Evolutionary conservation across 2,329 filamentous ascomycete genomes (phyloP).

Genomic region (Talaromyces islandicus): DNA sequence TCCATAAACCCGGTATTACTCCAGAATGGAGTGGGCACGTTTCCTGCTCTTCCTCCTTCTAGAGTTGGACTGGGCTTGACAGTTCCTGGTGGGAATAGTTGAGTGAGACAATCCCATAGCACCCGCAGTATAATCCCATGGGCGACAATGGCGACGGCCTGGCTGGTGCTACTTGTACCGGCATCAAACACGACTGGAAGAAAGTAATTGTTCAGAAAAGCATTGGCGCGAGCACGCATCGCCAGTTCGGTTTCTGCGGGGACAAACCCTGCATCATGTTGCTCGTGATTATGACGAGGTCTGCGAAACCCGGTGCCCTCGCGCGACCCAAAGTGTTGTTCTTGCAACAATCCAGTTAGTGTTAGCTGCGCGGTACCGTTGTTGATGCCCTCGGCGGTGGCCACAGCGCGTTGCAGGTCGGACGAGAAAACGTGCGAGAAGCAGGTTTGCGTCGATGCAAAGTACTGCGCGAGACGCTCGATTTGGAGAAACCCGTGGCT

Average conservation of each 20-base stretch:
- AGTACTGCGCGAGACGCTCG: slow-evolving; percentile 60
- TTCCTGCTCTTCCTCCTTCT: slow-evolving; percentile 22
- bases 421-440: slow-evolving; percentile 73
- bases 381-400: slow-evolving; percentile 31
- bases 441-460: slow-evolving; percentile 58
- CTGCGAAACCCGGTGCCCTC: slow-evolving; percentile 28
- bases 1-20: slow-evolving; percentile 61
- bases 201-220: slow-evolving; percentile 62
- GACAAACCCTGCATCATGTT: slow-evolving; percentile 31
- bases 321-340: slow-evolving; percentile 36
- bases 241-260: slow-evolving; percentile 58
- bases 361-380: slow-evolving; percentile 4
- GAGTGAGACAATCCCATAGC: slow-evolving; percentile 59
- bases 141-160: slow-evolving; percentile 62
- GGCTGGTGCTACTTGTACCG: slow-evolving; percentile 20
- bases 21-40: slow-evolving; percentile 52
- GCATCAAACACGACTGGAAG: slow-evolving; percentile 46
- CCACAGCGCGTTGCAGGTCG: slow-evolving; percentile 65
- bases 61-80: slow-evolving; percentile 35
- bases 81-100: slow-evolving; percentile 45
- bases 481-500: slow-evolving; percentile 76
- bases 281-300: slow-evolving; percentile 23
- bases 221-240: slow-evolving; percentile 59
- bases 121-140: slow-evolving; percentile 75
- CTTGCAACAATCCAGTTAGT: slow-evolving; percentile 23